Base-by-base conservation (phyloP, 768 basidiomycete species). In the Aureoboletus auriporus region DNA sequence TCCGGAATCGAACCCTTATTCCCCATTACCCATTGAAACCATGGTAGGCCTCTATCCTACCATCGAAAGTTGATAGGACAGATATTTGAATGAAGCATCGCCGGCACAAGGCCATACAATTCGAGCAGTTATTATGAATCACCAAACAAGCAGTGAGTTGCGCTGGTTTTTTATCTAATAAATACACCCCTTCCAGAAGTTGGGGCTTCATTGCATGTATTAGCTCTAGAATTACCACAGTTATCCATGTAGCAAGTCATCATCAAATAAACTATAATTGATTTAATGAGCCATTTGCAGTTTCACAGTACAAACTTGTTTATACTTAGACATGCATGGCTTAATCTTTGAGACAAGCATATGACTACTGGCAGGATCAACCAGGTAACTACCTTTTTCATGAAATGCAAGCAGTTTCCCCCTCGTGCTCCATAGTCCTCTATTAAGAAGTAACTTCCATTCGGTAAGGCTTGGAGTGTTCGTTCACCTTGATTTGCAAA, bases 341-440 rank as follows among this genome's bases (percentile, higher is more conserved):
- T 83, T 83, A 82, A 81, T 83, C 81, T 82, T 82, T 82, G 80
- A 82, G 81, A 82, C 82, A 83, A 83, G 82, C 82, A 83, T 83
- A 83, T 82, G 78, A 83, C 80, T 83, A 84, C 80, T 83, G 80
- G 83, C 81, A 84, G 81, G 79, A 84, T 84, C 82, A 84, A 84
- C 82, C 82, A 83, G 83, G 20, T 23, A 23, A 23, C 20, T 23
- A 23, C 20, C 20, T 23, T 23, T 23, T 23, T 4, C 20, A 23
- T 23, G 20, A 23, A 23, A 23, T 4, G 20, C 4, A 4, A 23
- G 20, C 4, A 4, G 20, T 23, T 23, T 23, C 20, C 20, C 20
- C 4, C 20, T 23, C 20, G 20, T 4, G 20, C 20, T 23, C 20
- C 20, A 4, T 23, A 23, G 20, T 4, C 20, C 20, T 23, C 20